These are phyloP conservation scores for Tubosaeta sp. DNA, from an alignment of 768 basidiomycete species.

Conservation along the genomic window DNA sequence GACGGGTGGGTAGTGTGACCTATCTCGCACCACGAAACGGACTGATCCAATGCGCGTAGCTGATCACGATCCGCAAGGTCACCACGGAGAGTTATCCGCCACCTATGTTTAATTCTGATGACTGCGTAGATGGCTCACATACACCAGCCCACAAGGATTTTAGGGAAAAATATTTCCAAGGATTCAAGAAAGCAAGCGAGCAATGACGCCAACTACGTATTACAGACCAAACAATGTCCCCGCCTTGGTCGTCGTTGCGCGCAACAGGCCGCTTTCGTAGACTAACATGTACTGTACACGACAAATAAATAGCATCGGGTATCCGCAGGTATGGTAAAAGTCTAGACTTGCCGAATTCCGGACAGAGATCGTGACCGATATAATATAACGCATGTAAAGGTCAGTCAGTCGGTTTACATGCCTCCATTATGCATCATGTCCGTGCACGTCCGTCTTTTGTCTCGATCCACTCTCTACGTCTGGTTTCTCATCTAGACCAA, in stretches of 20 bases:
- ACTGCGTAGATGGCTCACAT: conserved; percentile 29
- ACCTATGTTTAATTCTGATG: conserved; percentile 48
- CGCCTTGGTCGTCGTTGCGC: no score
- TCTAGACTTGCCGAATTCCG: neutral
- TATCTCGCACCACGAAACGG: neutral
- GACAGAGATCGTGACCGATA: neutral
- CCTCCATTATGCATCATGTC: neutral
- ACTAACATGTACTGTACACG: neutral
- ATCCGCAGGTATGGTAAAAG: neutral
- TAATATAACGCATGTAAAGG: neutral
- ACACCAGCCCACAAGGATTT: conserved; percentile 88
- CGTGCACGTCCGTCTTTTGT: neutral
- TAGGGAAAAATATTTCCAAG: conserved; percentile 81
- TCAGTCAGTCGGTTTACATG: neutral
- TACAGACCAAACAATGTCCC: no score
- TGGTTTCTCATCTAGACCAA: neutral
- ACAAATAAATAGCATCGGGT: neutral
- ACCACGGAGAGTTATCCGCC: conserved; percentile 41
- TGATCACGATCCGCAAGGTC: conserved; percentile 86
- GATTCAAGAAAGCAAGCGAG: conserved; percentile 52
- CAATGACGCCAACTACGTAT: neutral
- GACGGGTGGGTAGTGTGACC: conserved; percentile 56
- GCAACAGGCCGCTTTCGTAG: no score
- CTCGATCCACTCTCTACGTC: neutral
- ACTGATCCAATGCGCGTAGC: conserved; percentile 39